Conservation (phyloP, 208 protist genomes). For the Trypanosoma theileri region DNA sequence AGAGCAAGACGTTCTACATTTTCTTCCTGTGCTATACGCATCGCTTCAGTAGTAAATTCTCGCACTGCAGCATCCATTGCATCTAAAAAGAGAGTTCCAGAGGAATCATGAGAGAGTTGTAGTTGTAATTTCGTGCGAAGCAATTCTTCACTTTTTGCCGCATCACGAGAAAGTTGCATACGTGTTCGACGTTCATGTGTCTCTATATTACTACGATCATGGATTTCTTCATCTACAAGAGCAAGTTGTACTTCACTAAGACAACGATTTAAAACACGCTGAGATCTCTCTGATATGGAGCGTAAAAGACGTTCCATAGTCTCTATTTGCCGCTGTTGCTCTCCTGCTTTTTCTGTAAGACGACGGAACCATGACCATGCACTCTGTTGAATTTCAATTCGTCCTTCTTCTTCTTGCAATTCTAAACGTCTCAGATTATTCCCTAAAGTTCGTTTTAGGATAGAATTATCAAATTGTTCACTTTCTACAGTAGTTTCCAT, state of each 20-base stretch:
- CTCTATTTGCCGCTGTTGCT: constrained; percentile 9
- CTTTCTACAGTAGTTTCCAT: background rate
- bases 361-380: background rate
- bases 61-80: constrained; percentile 17
- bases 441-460: background rate
- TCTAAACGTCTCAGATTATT: constrained; percentile 5
- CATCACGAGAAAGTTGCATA: constrained; percentile 3
- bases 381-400: constrained; percentile 14
- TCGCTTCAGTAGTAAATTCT: constrained; percentile 12
- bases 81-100: constrained; percentile 2
- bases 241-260: constrained; percentile 3
- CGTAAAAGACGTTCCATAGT: constrained; percentile 15
- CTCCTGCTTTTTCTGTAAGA: constrained; percentile 2
- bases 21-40: constrained; percentile 18
- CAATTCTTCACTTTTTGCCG: background rate
- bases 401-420: constrained; percentile 17
- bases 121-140: background rate
- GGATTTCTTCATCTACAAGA: constrained; percentile 8
- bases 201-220: constrained; percentile 15
- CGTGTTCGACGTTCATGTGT: constrained; percentile 5
- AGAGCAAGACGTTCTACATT: constrained; percentile 19
- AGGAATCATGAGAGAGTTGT: background rate
- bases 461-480: background rate
- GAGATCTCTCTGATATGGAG: constrained; percentile 13
- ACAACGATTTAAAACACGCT: constrained; percentile 13